Conservation (phyloP, 371 early-diverging fungal species). For the Sporodiniella umbellata region DNA sequence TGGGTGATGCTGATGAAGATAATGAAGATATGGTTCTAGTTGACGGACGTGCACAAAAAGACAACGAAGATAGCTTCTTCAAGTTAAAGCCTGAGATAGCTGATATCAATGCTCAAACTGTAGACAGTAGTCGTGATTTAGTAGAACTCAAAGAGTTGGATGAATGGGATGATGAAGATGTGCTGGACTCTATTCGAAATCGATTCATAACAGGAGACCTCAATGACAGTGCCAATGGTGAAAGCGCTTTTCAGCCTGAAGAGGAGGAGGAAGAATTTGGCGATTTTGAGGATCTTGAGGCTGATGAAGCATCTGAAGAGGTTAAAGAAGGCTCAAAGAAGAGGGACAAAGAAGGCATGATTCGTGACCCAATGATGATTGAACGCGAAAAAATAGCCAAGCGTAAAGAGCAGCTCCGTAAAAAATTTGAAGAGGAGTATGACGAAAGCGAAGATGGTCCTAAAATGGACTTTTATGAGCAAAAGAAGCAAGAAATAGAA, state of each 20-base stretch:
- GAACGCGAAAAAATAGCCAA: slow-evolving; percentile 68
- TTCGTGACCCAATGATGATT: slow-evolving; percentile 36
- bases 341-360: slow-evolving; percentile 25
- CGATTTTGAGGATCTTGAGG: slow-evolving; percentile 93
- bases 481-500: slow-evolving; percentile 82
- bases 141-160: slow-evolving; percentile 54
- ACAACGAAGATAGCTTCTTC: slow-evolving; percentile 68
- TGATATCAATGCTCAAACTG: slow-evolving; percentile 22
- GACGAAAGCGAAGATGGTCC: slow-evolving; percentile 71
- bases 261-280: slow-evolving; percentile 71
- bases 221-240: slow-evolving; percentile 27
- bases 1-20: slow-evolving; percentile 49
- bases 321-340: slow-evolving; percentile 23
- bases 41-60: slow-evolving; percentile 26
- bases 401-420: slow-evolving; percentile 87
- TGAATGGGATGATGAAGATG: slow-evolving; percentile 71
- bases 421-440: slow-evolving; percentile 89
- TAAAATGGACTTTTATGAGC: slow-evolving; percentile 81
- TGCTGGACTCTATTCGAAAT: slow-evolving; percentile 66
- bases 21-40: slow-evolving; percentile 33
- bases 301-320: slow-evolving; percentile 40
- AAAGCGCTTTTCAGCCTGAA: slow-evolving; percentile 36
- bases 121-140: slow-evolving; percentile 73
- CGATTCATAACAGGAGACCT: slow-evolving; percentile 83
- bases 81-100: slow-evolving; percentile 49